Evolutionary conservation across 768 basidiomycete genomes (phyloP), one percentile per base, ranked within the genome.

Genomic region (Pleurotus platypus): DNA sequence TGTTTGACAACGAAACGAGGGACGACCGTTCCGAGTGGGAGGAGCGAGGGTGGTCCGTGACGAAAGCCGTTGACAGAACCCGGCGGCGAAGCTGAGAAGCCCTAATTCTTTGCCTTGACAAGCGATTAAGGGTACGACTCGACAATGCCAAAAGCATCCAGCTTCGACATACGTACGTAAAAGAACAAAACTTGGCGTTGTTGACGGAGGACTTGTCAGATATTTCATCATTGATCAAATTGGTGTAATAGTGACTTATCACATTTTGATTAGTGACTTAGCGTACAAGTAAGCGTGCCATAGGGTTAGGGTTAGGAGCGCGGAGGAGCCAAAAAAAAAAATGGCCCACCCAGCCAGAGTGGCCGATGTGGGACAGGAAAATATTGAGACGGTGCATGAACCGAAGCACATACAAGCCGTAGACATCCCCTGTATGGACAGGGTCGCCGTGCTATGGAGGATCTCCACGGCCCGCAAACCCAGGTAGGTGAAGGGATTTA

Each of bases 331-430:
- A 61, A 70, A 74, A 75, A 74, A 68, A 74, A 69, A 68, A 60
- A 66, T 48, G 71, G 78, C 78, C 78, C 70, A 68, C 77, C 72
- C 72, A 75, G 72, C 72, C 73, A 75, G 74, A 76, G 75, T 75
- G 79, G 77, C 77, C 75, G 64, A 71, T 75, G 74, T 69, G 71
- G 77, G 74, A 81, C 79, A 66, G 81, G 82, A 74, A 83, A 83
- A 82, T 83, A 83, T 83, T 81, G 56, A 72, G 81, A 81, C 75
- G 72, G 77, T 80, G 85, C 85, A 85, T 85, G 81, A 78, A 76
- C 85, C 83, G 75, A 80, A 81, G 80, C 81, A 69, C 82, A 85
- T 78, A 84, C 83, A 83, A 84, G 68, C 46, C 56, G 45, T 60
- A 22, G 58, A 66, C 63, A 66, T 72, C 74, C 78, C 73, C 77